These are phyloP conservation scores for Hortiboletus campestris DNA, from an alignment of 768 basidiomycete species.

Conservation along the genomic window DNA sequence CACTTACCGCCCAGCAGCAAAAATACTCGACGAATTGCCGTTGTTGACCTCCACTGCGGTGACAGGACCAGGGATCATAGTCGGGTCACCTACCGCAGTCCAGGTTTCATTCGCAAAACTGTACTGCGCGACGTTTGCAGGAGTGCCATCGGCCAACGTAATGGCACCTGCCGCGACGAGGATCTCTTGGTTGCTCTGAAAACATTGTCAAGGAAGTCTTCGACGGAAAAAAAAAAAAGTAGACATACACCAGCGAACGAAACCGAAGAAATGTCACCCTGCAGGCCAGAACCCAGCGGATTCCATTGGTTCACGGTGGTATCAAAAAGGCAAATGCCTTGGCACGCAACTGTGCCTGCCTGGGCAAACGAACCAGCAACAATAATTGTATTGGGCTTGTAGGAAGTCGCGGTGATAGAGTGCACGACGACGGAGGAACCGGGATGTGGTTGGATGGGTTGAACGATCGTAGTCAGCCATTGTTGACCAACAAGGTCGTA, in stretches of 20 bases:
- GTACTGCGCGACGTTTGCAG: conserved; percentile 73
- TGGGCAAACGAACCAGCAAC: conserved; percentile 87
- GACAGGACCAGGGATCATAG: conserved; percentile 81
- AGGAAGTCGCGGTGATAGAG: conserved; percentile 61
- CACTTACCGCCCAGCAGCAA: conserved; percentile 84
- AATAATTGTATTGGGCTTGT: conserved; percentile 61
- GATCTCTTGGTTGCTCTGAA: conserved; percentile 59
- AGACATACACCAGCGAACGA: conserved; percentile 75
- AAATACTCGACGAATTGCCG: conserved; percentile 78
- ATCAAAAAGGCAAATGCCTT: conserved; percentile 77
- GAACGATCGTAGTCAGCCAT: conserved; percentile 61
- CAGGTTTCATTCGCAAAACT: conserved; percentile 72
- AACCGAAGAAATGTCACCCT: conserved; percentile 77
- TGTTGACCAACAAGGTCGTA: conserved; percentile 69
- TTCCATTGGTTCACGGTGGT: conserved; percentile 72
- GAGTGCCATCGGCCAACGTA: conserved; percentile 56
- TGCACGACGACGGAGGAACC: conserved; percentile 64
- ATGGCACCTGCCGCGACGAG: conserved; percentile 84
- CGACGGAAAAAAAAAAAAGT: neutral
- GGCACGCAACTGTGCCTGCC: conserved; percentile 73
- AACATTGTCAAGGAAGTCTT: conserved; percentile 8
- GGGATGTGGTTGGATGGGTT: conserved; percentile 55
- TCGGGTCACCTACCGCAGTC: conserved; percentile 59
- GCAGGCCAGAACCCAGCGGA: conserved; percentile 72
- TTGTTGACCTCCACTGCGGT: conserved; percentile 86